Base-by-base conservation (phyloP, 176 grass and related monocot species). In the Aegilops tauschii region DNA sequence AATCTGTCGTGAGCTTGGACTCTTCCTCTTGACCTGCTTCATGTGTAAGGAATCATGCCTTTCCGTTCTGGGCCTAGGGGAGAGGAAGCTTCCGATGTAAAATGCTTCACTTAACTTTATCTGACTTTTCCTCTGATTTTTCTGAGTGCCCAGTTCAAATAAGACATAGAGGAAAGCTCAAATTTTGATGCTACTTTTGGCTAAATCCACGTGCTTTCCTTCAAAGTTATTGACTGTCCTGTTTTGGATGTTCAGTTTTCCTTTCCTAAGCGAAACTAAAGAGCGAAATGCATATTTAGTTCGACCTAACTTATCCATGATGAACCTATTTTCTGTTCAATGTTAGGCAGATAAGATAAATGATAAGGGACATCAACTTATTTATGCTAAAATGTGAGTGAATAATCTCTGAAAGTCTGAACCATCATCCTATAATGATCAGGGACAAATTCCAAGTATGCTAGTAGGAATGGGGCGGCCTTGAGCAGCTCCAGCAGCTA, bases 401-500 rank as follows among this genome's bases (percentile, higher is more conserved):
- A 14, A 5, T 10, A 1, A 10, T 12, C 13, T 59, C 61, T 91
- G 68, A 69, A 81, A 84, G 0, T 44, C 47, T 81, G 14, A 35
- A 35, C 34, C 34, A 5, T 35, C 34, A 35, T 35, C 34, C 34
- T 35, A 35, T 5, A 35, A 35, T 35, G 12, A 61, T 4, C 61
- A 94, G 93, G 93, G 56, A 45, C 56, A 6, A 50, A 70, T 28
- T 92, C 89, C 79, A 92, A 61, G 73, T 75, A 68, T 35, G 31
- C 58, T 45, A 77, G 89, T 11, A 87, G 73, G 77, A 91, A 85
- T 2, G 70, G 85, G 23, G 79, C 25, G 5, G 69, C 64, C 14
- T 73, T 87, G 30, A 91, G 93, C 71, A 83, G 63, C 80, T 92
- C 67, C 50, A 88, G 79, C 75, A 93, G 92, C 80, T 80, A 69